Percentiles rank a stretch among this genome's conserved stretches.
Evolutionary conservation across 2,329 filamentous ascomycete genomes (phyloP).

Genomic region (Neoascochyta sp.): DNA sequence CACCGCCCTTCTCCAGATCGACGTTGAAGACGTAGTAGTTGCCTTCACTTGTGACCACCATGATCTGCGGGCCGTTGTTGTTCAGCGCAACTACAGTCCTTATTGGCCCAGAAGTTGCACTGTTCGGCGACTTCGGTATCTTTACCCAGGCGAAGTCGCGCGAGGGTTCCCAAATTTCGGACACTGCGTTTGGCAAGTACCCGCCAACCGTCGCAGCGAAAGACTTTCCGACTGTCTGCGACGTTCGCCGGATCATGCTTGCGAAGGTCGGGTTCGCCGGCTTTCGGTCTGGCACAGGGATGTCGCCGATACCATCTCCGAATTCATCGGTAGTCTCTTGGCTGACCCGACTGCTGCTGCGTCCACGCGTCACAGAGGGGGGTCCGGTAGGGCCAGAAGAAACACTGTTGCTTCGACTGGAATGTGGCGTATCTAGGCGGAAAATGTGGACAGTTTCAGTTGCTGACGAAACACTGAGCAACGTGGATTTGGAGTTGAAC

Average conservation of each 20-base stretch:
- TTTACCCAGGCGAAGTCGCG: conserved; percentile 97
- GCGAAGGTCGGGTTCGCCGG: conserved; percentile 70
- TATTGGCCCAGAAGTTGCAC: conserved; percentile 51
- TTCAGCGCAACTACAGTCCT: conserved; percentile 97
- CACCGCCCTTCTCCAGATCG: conserved; percentile 89
- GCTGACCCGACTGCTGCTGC: conserved; percentile 43
- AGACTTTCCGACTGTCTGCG: conserved; percentile 84
- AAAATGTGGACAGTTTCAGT: conserved; percentile 98
- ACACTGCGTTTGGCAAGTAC: conserved; percentile 88
- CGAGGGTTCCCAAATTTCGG: conserved; percentile 95
- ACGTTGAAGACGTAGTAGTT: conserved; percentile 94
- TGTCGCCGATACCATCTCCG: conserved; percentile 37
- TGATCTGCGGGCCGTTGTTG: conserved; percentile 88
- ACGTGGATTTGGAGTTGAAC: conserved; percentile 89
- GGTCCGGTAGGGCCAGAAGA: conserved; percentile 25
- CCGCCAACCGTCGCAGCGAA: conserved; percentile 86
- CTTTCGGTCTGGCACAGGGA: conserved; percentile 33
- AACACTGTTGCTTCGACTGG: conserved; percentile 33
- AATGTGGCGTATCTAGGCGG: conserved; percentile 55
- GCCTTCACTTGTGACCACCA: conserved; percentile 96
- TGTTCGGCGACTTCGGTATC: conserved; percentile 62
- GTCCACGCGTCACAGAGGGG: conserved; percentile 32
- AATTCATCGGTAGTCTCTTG: conserved; percentile 41
- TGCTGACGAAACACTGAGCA: conserved; percentile 92
- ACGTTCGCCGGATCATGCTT: conserved; percentile 88